These are phyloP conservation scores for Nakaseomyces sp. DNA, from an alignment of 1,139 yeast genomes.

Conservation along the genomic window DNA sequence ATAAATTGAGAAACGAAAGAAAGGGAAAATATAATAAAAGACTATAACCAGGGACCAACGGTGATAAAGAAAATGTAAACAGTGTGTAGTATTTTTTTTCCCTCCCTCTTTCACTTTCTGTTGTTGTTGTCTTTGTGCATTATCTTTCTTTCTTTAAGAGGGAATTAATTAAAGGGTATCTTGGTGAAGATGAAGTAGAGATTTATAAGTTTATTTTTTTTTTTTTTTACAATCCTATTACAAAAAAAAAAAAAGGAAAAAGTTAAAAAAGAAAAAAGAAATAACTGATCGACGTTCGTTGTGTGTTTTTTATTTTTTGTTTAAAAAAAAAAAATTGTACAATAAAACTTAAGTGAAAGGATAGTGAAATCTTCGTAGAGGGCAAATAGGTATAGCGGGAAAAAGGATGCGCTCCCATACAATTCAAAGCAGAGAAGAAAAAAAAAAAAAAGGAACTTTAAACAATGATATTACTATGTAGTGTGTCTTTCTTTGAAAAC, in stretches of 20 bases:
- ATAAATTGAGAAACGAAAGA: background rate
- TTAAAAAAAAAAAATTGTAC: background rate
- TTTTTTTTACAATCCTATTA: background rate
- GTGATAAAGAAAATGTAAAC: background rate
- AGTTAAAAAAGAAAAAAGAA: background rate
- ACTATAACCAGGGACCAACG: constrained; percentile 4
- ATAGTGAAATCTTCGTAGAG: no score
- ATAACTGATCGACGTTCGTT: background rate
- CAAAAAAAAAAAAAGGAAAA: background rate
- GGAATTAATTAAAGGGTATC: constrained; percentile 3
- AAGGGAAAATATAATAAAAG: no score
- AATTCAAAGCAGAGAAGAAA: no score
- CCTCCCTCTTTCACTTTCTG: background rate
- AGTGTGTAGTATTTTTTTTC: background rate
- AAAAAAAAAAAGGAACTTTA: no score
- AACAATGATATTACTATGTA: no score
- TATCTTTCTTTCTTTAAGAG: background rate
- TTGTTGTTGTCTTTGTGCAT: background rate
- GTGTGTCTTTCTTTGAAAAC: no score
- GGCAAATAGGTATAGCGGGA: no score
- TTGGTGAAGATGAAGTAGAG: constrained; percentile 1
- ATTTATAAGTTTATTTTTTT: constrained; percentile 1
- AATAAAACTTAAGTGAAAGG: no score
- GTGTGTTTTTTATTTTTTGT: background rate
- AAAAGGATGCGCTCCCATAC: no score